Evolutionary conservation across 2,329 filamentous ascomycete genomes (phyloP).

Genomic region (Arthrobotrys conoides): DNA sequence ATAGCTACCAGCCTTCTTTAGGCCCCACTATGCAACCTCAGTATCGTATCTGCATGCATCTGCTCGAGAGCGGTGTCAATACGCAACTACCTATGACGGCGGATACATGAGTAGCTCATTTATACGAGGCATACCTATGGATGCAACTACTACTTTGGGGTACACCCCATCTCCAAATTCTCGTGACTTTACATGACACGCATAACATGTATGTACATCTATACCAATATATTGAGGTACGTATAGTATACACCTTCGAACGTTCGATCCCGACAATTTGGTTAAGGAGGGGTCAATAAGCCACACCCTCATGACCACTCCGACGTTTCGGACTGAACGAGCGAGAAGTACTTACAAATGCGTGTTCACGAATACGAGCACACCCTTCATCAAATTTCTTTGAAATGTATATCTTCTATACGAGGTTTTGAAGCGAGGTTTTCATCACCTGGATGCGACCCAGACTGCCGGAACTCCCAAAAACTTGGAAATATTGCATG

Average conservation of each 20-base stretch:
- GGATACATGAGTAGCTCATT: not conserved
- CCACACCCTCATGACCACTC: slow-evolving; percentile 2
- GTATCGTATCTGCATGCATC: slow-evolving; percentile 31
- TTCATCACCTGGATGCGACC: not conserved
- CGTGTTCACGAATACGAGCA: slow-evolving; percentile 27
- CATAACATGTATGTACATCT: not conserved
- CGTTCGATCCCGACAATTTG: slow-evolving; percentile 16
- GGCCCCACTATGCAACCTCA: not conserved
- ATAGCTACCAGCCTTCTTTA: not conserved
- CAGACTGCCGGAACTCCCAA: slow-evolving; percentile 15
- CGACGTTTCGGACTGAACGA: slow-evolving; percentile 1
- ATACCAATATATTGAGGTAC: slow-evolving; percentile 8
- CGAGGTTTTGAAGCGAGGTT: not conserved
- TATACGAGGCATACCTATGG: slow-evolving; percentile 21
- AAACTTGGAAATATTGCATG: slow-evolving; percentile 27
- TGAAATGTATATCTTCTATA: not conserved
- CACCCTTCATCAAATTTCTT: slow-evolving; percentile 6
- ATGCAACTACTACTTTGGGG: slow-evolving; percentile 1
- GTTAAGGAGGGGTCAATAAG: slow-evolving; percentile 4
- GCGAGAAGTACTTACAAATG: not conserved
- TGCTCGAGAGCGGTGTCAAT: not conserved
- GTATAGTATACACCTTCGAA: not conserved
- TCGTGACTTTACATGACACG: slow-evolving; percentile 18
- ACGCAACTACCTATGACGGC: not conserved
- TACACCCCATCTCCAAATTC: not conserved